Conservation (phyloP, 2,329 filamentous ascomycete genomes). For the Chaetomiaceae sp. region DNA sequence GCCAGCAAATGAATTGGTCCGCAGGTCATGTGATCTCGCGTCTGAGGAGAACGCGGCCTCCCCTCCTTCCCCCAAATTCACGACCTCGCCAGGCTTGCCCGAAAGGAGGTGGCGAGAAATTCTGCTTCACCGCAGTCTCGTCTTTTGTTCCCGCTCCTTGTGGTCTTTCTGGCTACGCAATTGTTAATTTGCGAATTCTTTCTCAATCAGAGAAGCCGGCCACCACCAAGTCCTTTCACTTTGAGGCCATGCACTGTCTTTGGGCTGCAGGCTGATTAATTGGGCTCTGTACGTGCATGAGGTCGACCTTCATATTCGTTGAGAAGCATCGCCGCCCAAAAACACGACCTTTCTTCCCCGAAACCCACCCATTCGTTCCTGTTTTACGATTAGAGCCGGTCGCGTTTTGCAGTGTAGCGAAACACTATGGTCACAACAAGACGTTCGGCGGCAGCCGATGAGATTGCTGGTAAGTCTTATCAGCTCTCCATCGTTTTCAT, state of each 20-base stretch:
- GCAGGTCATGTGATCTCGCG: constrained; percentile 27
- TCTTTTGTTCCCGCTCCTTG: background rate
- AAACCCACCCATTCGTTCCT: background rate
- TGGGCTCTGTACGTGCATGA: background rate
- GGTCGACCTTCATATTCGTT: constrained; percentile 1
- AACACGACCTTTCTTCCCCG: background rate
- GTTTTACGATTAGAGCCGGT: background rate
- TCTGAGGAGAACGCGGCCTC: constrained; percentile 20
- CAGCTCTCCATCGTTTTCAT: background rate
- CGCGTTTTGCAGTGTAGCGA: background rate
- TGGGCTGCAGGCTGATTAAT: background rate
- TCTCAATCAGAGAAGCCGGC: background rate
- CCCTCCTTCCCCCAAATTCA: constrained; percentile 4
- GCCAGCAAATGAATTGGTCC: constrained; percentile 15
- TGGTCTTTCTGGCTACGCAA: background rate
- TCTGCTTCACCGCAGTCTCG: background rate
- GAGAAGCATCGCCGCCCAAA: background rate
- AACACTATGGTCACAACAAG: constrained; percentile 21
- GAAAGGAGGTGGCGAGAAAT: constrained; percentile 16
- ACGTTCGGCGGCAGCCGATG: constrained; percentile 21
- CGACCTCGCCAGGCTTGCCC: background rate
- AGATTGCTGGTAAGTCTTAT: constrained; percentile 19
- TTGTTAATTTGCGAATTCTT: background rate
- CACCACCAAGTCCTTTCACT: background rate
- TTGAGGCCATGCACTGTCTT: background rate